phyloP scores from a whole-genome alignment of 805 yeast genomes.

The Cyberlindnera samutprakarnensis region DNA sequence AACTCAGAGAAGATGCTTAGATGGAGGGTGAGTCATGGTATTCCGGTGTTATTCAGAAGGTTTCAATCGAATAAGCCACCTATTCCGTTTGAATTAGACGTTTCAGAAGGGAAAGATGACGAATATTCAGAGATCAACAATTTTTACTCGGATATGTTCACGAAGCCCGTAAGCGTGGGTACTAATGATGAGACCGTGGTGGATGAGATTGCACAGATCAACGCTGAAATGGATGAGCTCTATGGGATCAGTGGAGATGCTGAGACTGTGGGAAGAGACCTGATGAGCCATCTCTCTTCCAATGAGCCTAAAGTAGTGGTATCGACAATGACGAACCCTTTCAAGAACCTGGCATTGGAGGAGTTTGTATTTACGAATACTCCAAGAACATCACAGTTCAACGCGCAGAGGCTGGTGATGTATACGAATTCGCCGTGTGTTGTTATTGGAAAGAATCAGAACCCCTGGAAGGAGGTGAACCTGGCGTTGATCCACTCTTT shows the following conservation, averaged over 20 bases:
- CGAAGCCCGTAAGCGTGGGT: no score
- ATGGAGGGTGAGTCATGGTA: no score
- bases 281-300: constrained; percentile 11
- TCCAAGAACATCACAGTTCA: constrained; percentile 29
- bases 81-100: no score
- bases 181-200: no score
- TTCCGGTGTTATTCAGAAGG: no score
- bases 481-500: constrained; percentile 42
- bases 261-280: neutral
- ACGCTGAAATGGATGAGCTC: constrained; percentile 25
- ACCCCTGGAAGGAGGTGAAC: constrained; percentile 85
- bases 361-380: constrained; percentile 62
- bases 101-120: no score
- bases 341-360: constrained; percentile 73
- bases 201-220: constrained; percentile 27
- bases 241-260: constrained; percentile 15
- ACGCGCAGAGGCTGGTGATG: constrained; percentile 50
- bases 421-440: constrained; percentile 79
- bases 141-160: constrained; percentile 30
- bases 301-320: constrained; percentile 46
- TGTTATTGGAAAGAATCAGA: constrained; percentile 95
- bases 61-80: no score
- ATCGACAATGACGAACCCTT: constrained; percentile 59
- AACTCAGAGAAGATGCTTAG: no score
- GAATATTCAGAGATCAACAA: constrained; percentile 26